Evolutionary conservation across 257 asterid species (phyloP).

Genomic region (Voacanga thouarsii): DNA sequence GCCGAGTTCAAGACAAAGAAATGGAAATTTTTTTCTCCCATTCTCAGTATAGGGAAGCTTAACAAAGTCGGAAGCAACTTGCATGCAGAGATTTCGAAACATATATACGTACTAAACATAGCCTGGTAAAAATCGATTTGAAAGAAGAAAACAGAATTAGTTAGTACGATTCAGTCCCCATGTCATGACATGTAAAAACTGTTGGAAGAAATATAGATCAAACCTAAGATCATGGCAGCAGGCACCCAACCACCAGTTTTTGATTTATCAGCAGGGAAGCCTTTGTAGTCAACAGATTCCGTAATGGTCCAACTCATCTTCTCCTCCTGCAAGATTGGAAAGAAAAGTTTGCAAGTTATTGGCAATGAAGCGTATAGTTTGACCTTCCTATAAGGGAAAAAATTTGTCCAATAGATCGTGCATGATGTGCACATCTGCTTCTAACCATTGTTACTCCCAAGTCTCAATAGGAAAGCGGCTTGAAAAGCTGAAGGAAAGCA

Average conservation of each 20-base stretch:
- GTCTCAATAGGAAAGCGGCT: background rate
- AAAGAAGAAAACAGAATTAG: too few species aligned
- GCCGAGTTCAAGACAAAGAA: background rate
- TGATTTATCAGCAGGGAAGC: conserved; percentile 65
- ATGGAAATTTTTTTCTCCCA: background rate
- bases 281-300: conserved; percentile 85
- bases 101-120: too few species aligned
- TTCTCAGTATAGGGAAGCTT: too few species aligned
- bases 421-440: background rate
- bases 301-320: conserved; percentile 45
- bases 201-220: conserved; percentile 1
- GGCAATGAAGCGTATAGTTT: background rate
- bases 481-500: background rate
- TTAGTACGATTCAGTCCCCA: too few species aligned
- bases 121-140: too few species aligned
- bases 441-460: conserved; percentile 33
- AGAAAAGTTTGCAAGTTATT: background rate
- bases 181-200: too few species aligned
- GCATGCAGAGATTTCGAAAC: conserved; percentile 8
- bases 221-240: conserved; percentile 90
- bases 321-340: conserved; percentile 40
- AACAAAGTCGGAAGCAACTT: background rate
- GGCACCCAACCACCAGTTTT: conserved; percentile 93
- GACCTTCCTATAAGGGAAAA: background rate
- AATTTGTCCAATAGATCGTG: background rate